Evolutionary conservation across 2,329 filamentous ascomycete species (phyloP).

Genomic region (Calonectria pauciramosa): DNA sequence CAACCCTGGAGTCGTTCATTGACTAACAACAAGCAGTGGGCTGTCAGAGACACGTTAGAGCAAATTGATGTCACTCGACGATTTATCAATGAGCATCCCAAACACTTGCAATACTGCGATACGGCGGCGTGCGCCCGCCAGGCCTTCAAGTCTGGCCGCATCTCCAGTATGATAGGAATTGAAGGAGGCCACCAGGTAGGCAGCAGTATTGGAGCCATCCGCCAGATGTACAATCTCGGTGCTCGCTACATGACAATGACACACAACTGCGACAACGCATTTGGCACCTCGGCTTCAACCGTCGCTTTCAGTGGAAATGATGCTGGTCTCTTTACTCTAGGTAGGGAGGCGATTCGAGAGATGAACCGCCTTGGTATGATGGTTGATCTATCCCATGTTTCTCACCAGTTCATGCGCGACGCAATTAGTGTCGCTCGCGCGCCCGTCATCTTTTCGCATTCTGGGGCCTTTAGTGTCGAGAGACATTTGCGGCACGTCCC

Average conservation of each 20-base stretch:
- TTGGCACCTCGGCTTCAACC: slow-evolving; percentile 48
- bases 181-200: slow-evolving; percentile 55
- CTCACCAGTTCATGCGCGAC: slow-evolving; percentile 48
- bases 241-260: slow-evolving; percentile 54
- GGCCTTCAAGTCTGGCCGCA: slow-evolving; percentile 49
- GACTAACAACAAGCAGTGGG: slow-evolving; percentile 19
- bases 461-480: slow-evolving; percentile 42
- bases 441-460: slow-evolving; percentile 51
- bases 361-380: slow-evolving; percentile 56
- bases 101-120: slow-evolving; percentile 44
- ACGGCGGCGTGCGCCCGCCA: slow-evolving; percentile 42
- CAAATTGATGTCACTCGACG: slow-evolving; percentile 52
- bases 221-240: slow-evolving; percentile 53
- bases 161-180: slow-evolving; percentile 54
- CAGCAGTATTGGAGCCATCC: slow-evolving; percentile 49
- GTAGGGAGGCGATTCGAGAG: slow-evolving; percentile 46
- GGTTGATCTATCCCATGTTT: slow-evolving; percentile 49
- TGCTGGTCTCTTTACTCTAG: slow-evolving; percentile 42
- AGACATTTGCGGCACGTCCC: slow-evolving; percentile 55
- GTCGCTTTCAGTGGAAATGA: slow-evolving; percentile 43
- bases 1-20: not conserved
- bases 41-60: slow-evolving; percentile 39
- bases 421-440: slow-evolving; percentile 44
- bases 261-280: slow-evolving; percentile 52
- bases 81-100: slow-evolving; percentile 45